A percentile compares a stretch with the other conserved stretches of the same genome.
Evolutionary conservation across 75 land plant species (phyloP).

Genomic region (Pinus tabuliformis): DNA sequence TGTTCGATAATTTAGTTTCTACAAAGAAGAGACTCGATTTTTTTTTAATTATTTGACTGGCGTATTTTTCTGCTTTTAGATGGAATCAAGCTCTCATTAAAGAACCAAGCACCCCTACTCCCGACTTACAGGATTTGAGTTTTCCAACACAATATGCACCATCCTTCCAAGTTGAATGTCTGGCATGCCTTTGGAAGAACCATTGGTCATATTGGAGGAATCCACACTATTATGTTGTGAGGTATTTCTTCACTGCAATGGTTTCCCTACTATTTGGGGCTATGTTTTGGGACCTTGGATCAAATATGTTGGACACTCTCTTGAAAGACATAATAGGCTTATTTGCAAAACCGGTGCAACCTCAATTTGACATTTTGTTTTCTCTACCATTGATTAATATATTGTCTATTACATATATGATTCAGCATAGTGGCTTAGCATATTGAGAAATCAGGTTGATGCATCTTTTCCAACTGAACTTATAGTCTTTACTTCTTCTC

Average conservation of each 20-base stretch:
- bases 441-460: no score
- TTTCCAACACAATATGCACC: slow-evolving; percentile 68
- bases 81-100: slow-evolving; percentile 43
- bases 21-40: no score
- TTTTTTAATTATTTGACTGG: not conserved
- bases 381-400: no score
- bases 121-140: slow-evolving; percentile 48
- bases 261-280: no score
- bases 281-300: not conserved
- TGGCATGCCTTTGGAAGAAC: slow-evolving; percentile 85
- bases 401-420: no score
- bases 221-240: slow-evolving; percentile 59
- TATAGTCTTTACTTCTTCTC: no score
- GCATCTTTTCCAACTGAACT: no score
- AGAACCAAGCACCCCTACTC: slow-evolving; percentile 50
- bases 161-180: slow-evolving; percentile 38
- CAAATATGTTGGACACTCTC: not conserved
- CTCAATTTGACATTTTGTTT: no score
- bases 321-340: not conserved
- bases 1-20: no score
- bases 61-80: slow-evolving; percentile 22
- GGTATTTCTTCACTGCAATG: slow-evolving; percentile 9
- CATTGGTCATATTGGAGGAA: slow-evolving; percentile 84
- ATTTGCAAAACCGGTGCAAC: no score
- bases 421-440: no score